These are phyloP conservation scores for Arxiozyma slooffiae DNA, from an alignment of 1,139 yeast species.

Conservation along the genomic window DNA sequence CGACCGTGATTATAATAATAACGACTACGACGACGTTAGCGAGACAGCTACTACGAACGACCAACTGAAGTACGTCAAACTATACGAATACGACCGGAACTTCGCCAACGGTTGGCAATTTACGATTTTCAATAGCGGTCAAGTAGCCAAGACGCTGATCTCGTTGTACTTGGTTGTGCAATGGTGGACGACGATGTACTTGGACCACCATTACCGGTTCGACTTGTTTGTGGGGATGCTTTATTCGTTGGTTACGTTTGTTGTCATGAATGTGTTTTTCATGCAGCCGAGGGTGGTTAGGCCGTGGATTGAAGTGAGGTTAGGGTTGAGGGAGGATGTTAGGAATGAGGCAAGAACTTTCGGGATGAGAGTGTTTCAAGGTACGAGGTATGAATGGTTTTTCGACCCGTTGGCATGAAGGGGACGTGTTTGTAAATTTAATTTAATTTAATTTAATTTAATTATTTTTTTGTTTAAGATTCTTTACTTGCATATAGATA, in stretches of 20 bases:
- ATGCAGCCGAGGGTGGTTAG: conserved; percentile 25
- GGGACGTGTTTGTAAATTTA: neutral
- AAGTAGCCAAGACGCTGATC: conserved; percentile 30
- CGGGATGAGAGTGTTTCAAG: conserved; percentile 52
- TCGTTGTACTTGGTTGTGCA: conserved; percentile 41
- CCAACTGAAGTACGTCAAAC: conserved; percentile 5
- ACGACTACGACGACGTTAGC: neutral
- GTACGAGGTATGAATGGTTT: conserved; percentile 38
- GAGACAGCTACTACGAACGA: neutral
- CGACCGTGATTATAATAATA: neutral
- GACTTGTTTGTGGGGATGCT: conserved; percentile 47
- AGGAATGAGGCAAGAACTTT: conserved; percentile 37
- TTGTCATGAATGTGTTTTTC: conserved; percentile 31
- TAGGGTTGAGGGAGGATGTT: conserved; percentile 29
- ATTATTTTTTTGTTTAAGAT: no score
- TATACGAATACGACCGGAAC: conserved; percentile 13
- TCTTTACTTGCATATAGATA: neutral
- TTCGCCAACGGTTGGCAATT: conserved; percentile 17
- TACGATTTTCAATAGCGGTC: conserved; percentile 18
- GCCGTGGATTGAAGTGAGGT: conserved; percentile 26
- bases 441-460: neutral
- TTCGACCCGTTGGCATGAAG: conserved; percentile 40
- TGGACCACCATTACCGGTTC: conserved; percentile 62
- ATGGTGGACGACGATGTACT: conserved; percentile 69
- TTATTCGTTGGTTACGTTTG: conserved; percentile 41